A percentile compares a stretch with the other conserved stretches of the same genome.
phyloP scores from a whole-genome alignment of 73 alveolate genomes.

The Diophrys appendiculata region DNA sequence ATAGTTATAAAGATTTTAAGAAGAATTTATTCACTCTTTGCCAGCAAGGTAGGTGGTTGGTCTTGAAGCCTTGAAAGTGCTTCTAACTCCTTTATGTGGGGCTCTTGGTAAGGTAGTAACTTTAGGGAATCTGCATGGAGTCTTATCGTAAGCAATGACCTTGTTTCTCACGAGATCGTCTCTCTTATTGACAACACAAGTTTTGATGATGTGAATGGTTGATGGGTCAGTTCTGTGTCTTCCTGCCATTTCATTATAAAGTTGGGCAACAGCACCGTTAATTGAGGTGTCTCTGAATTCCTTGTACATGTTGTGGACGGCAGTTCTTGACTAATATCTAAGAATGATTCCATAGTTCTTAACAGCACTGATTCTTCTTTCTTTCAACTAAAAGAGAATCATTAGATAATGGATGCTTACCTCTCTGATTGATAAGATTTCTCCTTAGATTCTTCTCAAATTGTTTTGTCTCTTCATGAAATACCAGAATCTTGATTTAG shows the following conservation, averaged over 20 bases:
- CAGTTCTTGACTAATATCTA: constrained; percentile 89
- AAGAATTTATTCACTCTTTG: not conserved
- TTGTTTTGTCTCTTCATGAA: constrained; percentile 87
- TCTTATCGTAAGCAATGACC: constrained; percentile 42
- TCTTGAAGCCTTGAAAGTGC: constrained; percentile 64
- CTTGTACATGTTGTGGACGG: constrained; percentile 91
- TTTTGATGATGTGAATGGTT: constrained; percentile 84
- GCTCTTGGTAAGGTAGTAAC: constrained; percentile 52
- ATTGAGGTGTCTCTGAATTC: constrained; percentile 90
- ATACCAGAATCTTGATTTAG: constrained; percentile 93
- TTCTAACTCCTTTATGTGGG: constrained; percentile 49
- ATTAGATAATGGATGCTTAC: constrained; percentile 7
- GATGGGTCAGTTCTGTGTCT: constrained; percentile 92
- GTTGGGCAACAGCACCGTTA: constrained; percentile 87
- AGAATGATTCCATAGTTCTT: constrained; percentile 90
- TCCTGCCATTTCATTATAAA: constrained; percentile 91
- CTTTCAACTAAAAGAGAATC: constrained; percentile 16
- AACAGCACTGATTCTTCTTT: constrained; percentile 71
- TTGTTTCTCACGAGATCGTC: constrained; percentile 47
- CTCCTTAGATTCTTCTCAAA: constrained; percentile 83
- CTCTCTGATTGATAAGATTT: constrained; percentile 81
- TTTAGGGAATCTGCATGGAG: constrained; percentile 55
- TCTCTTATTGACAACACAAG: constrained; percentile 42
- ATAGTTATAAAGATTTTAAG: not conserved
- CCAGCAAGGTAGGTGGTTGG: constrained; percentile 41